A percentile compares a stretch with the other conserved stretches of the same genome.
Conservation (phyloP, 2,329 filamentous ascomycete genomes). For the Hysterium pulicare region DNA sequence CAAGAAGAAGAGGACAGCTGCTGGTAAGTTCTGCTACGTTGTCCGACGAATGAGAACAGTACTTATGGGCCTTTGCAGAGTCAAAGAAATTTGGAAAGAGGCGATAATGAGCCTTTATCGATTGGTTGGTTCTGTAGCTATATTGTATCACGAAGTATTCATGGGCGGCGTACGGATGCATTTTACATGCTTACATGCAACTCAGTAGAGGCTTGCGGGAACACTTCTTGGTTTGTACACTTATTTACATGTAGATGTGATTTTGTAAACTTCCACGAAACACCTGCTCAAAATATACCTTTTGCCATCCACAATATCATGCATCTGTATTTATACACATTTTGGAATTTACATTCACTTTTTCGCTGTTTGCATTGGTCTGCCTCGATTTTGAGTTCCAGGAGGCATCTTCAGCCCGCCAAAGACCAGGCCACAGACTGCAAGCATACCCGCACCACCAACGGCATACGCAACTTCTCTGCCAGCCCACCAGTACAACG, state of each 20-base stretch:
- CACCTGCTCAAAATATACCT: too few relatives aligned
- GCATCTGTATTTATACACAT: too few relatives aligned
- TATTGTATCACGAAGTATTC: background rate
- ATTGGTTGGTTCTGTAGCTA: background rate
- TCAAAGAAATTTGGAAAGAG: slow-evolving; percentile 49
- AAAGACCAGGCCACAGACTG: slow-evolving; percentile 69
- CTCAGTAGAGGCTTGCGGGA: background rate
- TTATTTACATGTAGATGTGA: too few relatives aligned
- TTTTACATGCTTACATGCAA: background rate
- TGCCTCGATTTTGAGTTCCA: slow-evolving; percentile 26
- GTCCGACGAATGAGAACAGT: slow-evolving; percentile 1
- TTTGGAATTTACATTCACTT: background rate
- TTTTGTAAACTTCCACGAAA: too few relatives aligned
- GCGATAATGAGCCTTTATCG: slow-evolving; percentile 21
- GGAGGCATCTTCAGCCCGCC: slow-evolving; percentile 65
- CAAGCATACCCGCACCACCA: slow-evolving; percentile 76
- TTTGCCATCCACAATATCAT: too few relatives aligned
- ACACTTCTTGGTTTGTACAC: background rate
- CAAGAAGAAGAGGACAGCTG: slow-evolving; percentile 75
- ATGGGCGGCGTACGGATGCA: slow-evolving; percentile 1
- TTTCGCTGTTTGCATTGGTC: slow-evolving; percentile 2
- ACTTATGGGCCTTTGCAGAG: slow-evolving; percentile 28
- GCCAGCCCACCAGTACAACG: slow-evolving; percentile 97
- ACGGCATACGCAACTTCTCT: slow-evolving; percentile 78
- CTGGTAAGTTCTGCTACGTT: slow-evolving; percentile 35